Evolutionary conservation across 2,329 filamentous ascomycete species (phyloP).

Genomic region (Alternaria angustiovoidea): DNA sequence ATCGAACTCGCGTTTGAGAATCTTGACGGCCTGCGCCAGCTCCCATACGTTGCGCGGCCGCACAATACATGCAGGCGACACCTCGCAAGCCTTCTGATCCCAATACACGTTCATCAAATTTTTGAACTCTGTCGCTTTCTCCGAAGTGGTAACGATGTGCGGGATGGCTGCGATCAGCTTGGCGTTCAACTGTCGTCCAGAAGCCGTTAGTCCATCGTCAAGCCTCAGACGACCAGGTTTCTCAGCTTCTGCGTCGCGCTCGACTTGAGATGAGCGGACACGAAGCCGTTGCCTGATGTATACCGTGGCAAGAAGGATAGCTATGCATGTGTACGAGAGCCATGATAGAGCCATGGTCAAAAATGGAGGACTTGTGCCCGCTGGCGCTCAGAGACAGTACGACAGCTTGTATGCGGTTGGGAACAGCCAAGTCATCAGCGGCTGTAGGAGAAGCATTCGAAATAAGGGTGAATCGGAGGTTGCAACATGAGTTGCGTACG

Average conservation of each 20-base stretch:
- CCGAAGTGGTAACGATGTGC: slow-evolving; percentile 17
- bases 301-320: slow-evolving; percentile 2
- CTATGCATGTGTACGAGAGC: slow-evolving; percentile 10
- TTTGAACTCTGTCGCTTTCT: slow-evolving; percentile 12
- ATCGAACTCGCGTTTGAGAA: slow-evolving; percentile 40
- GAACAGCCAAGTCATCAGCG: neutral
- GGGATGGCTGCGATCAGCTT: slow-evolving; percentile 23
- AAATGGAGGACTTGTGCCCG: neutral
- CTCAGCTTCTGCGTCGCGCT: slow-evolving; percentile 17
- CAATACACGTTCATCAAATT: slow-evolving; percentile 35
- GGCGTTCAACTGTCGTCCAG: slow-evolving; percentile 16
- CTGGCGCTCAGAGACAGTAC: neutral
- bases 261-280: slow-evolving; percentile 15
- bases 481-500: neutral
- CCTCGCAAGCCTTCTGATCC: slow-evolving; percentile 47
- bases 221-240: slow-evolving; percentile 9
- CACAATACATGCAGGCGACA: slow-evolving; percentile 42
- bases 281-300: slow-evolving; percentile 21
- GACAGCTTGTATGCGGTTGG: neutral
- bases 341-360: neutral
- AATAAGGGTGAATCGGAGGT: neutral
- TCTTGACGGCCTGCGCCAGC: slow-evolving; percentile 37
- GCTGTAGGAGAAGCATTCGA: neutral
- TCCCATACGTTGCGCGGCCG: slow-evolving; percentile 39
- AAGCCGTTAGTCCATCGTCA: slow-evolving; percentile 13